Percentiles rank a stretch among this genome's conserved stretches.
These are phyloP conservation scores for Acanthamoeba healyi DNA, from an alignment of 208 protist species.

Conservation along the genomic window DNA sequence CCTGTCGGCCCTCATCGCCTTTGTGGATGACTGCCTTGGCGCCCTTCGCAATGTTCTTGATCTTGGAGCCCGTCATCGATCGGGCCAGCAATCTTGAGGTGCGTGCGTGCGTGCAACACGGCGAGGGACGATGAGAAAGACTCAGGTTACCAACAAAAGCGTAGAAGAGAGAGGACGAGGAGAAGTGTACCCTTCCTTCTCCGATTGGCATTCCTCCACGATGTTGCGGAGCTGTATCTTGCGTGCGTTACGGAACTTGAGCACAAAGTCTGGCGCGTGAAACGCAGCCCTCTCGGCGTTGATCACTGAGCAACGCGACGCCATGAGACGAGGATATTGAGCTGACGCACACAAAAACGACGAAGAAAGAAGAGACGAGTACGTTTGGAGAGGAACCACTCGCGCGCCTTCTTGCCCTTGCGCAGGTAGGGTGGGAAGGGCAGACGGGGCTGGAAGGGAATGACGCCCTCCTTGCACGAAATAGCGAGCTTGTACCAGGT, in stretches of 20 bases:
- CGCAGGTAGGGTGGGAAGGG: constrained; percentile 49
- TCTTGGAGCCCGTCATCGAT: constrained; percentile 24
- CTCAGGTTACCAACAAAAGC: not conserved
- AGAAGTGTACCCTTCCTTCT: constrained; percentile 41
- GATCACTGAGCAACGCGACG: constrained; percentile 1
- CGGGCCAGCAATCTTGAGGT: not conserved
- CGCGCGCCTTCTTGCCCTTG: constrained; percentile 27
- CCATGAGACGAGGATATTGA: not conserved
- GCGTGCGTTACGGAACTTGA: constrained; percentile 47
- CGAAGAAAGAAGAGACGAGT: not conserved
- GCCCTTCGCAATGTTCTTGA: constrained; percentile 32
- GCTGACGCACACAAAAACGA: not conserved
- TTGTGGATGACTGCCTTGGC: constrained; percentile 12
- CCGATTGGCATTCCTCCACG: constrained; percentile 35
- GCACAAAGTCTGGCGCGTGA: constrained; percentile 65
- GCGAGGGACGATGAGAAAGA: not conserved
- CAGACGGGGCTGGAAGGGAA: constrained; percentile 52
- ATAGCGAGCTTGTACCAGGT: constrained; percentile 57
- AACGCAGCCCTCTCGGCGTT: constrained; percentile 67
- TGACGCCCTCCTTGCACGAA: constrained; percentile 44
- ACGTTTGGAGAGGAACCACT: constrained; percentile 65
- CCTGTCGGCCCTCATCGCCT: not conserved
- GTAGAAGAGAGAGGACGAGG: not conserved
- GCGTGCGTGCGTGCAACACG: not conserved
- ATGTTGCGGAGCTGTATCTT: constrained; percentile 68